Conservation (phyloP, 139 green algal species). For the Chlorella sp. region DNA sequence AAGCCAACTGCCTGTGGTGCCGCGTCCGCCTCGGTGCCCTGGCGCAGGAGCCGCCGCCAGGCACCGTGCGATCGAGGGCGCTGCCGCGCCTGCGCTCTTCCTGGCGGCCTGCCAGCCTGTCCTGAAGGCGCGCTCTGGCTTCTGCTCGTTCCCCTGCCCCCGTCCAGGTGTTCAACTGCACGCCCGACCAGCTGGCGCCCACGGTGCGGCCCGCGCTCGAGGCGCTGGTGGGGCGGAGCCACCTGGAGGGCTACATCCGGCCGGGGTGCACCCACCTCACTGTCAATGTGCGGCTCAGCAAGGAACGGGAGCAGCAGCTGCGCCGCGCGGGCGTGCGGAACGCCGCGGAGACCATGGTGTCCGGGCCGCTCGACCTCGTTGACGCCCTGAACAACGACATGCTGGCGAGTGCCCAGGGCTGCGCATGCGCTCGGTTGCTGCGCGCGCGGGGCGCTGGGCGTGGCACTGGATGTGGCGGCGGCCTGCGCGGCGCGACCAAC, state of each 20-base stretch:
- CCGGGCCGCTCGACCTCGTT: not conserved
- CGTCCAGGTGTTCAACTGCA: conserved; percentile 31
- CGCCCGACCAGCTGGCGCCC: conserved; percentile 19
- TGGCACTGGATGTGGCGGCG: not conserved
- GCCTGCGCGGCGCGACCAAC: too few species aligned
- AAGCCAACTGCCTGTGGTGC: too few species aligned
- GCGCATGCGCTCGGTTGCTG: not conserved
- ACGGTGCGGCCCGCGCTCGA: conserved; percentile 17
- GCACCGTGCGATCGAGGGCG: too few species aligned
- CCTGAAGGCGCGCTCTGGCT: too few species aligned
- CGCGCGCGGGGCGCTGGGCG: not conserved
- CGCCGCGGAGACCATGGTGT: not conserved
- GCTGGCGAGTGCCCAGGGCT: not conserved
- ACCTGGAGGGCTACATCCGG: conserved; percentile 33
- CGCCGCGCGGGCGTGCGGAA: too few species aligned
- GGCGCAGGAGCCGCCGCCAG: too few species aligned
- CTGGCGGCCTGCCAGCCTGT: not conserved
- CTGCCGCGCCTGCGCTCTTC: not conserved
- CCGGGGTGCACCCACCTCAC: conserved; percentile 36
- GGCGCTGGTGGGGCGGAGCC: conserved; percentile 3
- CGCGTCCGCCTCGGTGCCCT: too few species aligned
- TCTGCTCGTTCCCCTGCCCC: not conserved
- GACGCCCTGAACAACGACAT: not conserved
- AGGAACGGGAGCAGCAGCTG: too few species aligned
- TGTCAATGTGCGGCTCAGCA: conserved; percentile 8